Evolutionary conservation across 441 rosid genomes (phyloP).

Genomic region (Corymbia citriodora): DNA sequence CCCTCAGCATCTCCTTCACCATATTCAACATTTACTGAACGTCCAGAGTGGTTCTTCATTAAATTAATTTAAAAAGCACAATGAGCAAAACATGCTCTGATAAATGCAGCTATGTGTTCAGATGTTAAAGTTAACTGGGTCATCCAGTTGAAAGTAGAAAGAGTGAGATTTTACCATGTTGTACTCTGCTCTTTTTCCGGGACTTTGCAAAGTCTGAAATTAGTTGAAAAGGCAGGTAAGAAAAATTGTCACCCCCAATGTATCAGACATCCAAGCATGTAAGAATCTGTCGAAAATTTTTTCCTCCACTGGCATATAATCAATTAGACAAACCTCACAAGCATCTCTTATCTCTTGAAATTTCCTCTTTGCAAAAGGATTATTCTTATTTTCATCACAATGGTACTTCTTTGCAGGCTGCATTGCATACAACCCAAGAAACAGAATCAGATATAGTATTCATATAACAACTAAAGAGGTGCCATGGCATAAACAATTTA

Average conservation of each 20-base stretch:
- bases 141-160: background rate
- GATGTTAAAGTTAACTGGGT: background rate
- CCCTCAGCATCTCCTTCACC: slow-evolving; percentile 44
- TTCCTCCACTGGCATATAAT: background rate
- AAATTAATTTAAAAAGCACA: slow-evolving; percentile 2
- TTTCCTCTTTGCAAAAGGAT: slow-evolving; percentile 73
- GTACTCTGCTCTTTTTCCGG: slow-evolving; percentile 61
- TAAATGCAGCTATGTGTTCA: background rate
- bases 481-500: background rate
- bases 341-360: slow-evolving; percentile 88
- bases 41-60: slow-evolving; percentile 31
- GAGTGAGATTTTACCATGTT: slow-evolving; percentile 33
- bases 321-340: slow-evolving; percentile 48
- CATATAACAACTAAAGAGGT: background rate
- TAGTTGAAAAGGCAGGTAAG: background rate
- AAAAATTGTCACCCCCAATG: background rate
- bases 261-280: background rate
- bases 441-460: background rate
- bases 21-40: slow-evolving; percentile 38
- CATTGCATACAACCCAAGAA: slow-evolving; percentile 6
- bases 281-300: background rate
- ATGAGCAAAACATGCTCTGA: background rate
- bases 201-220: slow-evolving; percentile 58
- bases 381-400: slow-evolving; percentile 81
- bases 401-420: slow-evolving; percentile 94